phyloP scores from a whole-genome alignment of 1,284 basidiomycete species.

The Paramarasmius palmivorus region DNA sequence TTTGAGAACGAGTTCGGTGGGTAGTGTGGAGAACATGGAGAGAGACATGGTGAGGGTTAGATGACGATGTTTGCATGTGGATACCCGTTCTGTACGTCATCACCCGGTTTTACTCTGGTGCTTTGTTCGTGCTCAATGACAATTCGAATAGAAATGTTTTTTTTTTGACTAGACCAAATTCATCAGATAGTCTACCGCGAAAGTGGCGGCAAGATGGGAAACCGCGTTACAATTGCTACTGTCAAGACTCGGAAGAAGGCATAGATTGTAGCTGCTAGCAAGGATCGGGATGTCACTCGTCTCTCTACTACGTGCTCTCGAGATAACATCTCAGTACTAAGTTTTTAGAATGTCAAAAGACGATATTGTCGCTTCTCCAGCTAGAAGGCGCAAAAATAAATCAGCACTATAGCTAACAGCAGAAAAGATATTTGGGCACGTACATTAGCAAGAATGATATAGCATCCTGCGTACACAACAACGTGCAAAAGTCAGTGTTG shows the following conservation, averaged over 20 bases:
- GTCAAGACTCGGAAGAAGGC: too few relatives aligned
- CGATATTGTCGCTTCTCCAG: slow-evolving; percentile 30
- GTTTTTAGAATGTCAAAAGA: slow-evolving; percentile 34
- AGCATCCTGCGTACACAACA: slow-evolving; percentile 57
- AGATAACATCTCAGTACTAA: not conserved
- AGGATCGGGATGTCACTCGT: too few relatives aligned
- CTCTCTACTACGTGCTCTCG: not conserved
- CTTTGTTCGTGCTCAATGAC: too few relatives aligned
- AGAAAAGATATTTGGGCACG: slow-evolving; percentile 21
- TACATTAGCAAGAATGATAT: slow-evolving; percentile 53
- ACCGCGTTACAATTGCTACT: too few relatives aligned
- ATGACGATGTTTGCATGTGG: too few relatives aligned
- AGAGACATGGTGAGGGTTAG: not conserved
- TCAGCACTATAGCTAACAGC: slow-evolving; percentile 16
- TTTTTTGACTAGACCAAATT: slow-evolving; percentile 6
- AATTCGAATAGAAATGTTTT: slow-evolving; percentile 1
- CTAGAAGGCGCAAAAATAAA: too few relatives aligned
- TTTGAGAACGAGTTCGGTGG: not conserved
- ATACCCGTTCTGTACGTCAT: too few relatives aligned
- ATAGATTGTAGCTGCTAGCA: too few relatives aligned
- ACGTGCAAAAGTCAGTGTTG: slow-evolving; percentile 28
- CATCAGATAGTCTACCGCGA: not conserved
- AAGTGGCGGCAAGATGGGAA: slow-evolving; percentile 4
- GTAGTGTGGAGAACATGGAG: not conserved
- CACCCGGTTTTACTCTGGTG: too few relatives aligned